Evolutionary conservation across 139 green algal genomes (phyloP).

Genomic region (Coelastrella sp.): DNA sequence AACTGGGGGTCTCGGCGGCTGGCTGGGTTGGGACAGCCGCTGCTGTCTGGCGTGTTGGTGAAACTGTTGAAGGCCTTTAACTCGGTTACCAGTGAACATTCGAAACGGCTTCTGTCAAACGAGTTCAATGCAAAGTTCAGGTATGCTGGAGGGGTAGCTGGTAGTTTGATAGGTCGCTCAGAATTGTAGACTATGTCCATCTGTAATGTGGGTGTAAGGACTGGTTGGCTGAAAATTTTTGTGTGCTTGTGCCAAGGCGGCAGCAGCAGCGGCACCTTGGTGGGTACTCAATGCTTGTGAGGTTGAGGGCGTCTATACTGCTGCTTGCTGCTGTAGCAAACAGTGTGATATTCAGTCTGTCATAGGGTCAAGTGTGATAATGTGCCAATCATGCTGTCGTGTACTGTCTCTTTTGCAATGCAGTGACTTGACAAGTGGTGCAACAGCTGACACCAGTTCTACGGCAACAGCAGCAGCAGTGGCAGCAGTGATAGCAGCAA

Average conservation of each 20-base stretch:
- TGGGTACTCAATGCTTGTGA: too few relatives aligned
- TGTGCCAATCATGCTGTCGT: too few relatives aligned
- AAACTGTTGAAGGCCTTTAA: neutral
- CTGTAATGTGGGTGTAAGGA: too few relatives aligned
- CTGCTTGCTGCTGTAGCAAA: too few relatives aligned
- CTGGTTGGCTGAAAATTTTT: too few relatives aligned
- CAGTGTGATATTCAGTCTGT: neutral
- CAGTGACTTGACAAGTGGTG: neutral
- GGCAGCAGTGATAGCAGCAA: neutral
- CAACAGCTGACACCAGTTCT: neutral
- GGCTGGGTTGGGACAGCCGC: neutral
- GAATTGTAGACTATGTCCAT: too few relatives aligned
- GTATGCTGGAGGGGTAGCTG: too few relatives aligned
- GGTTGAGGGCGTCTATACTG: too few relatives aligned
- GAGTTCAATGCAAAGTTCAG: conserved; percentile 42
- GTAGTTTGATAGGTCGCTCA: neutral
- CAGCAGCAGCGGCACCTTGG: too few relatives aligned
- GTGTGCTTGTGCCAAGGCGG: too few relatives aligned
- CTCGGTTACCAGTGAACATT: conserved; percentile 4
- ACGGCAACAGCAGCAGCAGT: conserved; percentile 8
- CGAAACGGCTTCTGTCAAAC: conserved; percentile 30
- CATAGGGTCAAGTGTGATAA: neutral
- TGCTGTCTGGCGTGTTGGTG: neutral
- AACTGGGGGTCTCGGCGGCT: conserved; percentile 26
- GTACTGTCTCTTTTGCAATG: too few relatives aligned